These are phyloP conservation scores for Eucalyptus cloeziana DNA, from an alignment of 345 rosid species.

Conservation along the genomic window DNA sequence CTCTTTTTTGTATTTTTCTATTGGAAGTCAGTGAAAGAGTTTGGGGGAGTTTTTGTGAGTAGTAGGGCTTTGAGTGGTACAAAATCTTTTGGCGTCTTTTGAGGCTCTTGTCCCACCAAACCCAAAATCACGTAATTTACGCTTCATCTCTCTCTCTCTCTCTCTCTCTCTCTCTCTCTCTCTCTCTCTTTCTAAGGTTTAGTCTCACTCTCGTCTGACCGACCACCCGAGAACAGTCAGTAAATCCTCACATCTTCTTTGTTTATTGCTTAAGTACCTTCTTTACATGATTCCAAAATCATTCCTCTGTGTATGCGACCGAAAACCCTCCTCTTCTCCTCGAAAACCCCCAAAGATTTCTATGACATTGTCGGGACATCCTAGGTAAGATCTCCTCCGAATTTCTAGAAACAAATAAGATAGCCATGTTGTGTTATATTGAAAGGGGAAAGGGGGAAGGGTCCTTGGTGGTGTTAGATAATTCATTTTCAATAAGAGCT, in stretches of 20 bases:
- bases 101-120: conserved; percentile 4
- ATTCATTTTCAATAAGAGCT: not conserved
- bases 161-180: not conserved
- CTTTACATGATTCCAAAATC: not conserved
- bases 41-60: not conserved
- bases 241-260: not conserved
- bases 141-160: not conserved
- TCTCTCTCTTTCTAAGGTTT: not conserved
- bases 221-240: not conserved
- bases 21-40: not conserved
- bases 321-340: not conserved
- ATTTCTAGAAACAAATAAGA: not conserved
- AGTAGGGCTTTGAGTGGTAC: not conserved
- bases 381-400: not conserved
- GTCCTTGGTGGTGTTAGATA: not conserved
- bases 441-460: not conserved
- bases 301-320: not conserved
- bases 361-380: not conserved
- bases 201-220: not conserved
- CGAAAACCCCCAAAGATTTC: not conserved
- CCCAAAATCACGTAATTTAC: not conserved
- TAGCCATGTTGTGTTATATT: not conserved
- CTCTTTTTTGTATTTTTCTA: not conserved
- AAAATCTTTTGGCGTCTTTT: conserved; percentile 30
- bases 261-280: not conserved